Conservation (phyloP, 2,329 filamentous ascomycete genomes). For the Daldinia sp. region DNA sequence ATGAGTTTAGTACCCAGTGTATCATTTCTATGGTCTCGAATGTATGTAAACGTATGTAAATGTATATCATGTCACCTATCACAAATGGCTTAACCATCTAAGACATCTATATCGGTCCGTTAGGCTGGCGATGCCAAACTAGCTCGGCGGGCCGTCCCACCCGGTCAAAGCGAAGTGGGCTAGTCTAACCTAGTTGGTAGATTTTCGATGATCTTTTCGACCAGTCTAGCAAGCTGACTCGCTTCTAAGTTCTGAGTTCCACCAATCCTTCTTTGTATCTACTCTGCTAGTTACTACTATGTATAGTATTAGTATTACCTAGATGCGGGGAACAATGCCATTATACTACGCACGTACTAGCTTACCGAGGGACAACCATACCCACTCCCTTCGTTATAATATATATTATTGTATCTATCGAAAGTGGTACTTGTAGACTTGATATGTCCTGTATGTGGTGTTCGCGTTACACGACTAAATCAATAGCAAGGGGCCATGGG, state of each 20-base stretch:
- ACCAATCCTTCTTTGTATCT: slow-evolving; percentile 11
- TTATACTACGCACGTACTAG: slow-evolving; percentile 4
- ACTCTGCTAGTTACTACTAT: no score
- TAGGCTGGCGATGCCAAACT: slow-evolving; percentile 15
- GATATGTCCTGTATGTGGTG: not conserved
- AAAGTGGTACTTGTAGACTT: slow-evolving; percentile 22
- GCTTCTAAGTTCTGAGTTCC: slow-evolving; percentile 7
- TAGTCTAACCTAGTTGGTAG: slow-evolving; percentile 6
- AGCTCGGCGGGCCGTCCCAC: slow-evolving; percentile 34
- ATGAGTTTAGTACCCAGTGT: slow-evolving; percentile 3
- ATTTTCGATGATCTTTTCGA: not conserved
- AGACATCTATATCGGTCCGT: slow-evolving; percentile 2
- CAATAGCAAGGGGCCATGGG: slow-evolving; percentile 4
- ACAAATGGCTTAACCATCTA: not conserved
- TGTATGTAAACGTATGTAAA: slow-evolving; percentile 9
- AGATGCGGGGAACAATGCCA: slow-evolving; percentile 18
- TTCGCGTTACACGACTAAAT: slow-evolving; percentile 14
- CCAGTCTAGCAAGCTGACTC: not conserved
- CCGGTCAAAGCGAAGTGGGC: slow-evolving; percentile 15
- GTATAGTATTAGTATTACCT: no score
- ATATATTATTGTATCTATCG: slow-evolving; percentile 27
- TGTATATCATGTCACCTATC: slow-evolving; percentile 4
- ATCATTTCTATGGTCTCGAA: slow-evolving; percentile 4
- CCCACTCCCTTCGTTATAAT: not conserved
- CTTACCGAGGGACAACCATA: not conserved